Evolutionary conservation across 371 early-diverging fungal genomes (phyloP).

Genomic region (Circinella minor): DNA sequence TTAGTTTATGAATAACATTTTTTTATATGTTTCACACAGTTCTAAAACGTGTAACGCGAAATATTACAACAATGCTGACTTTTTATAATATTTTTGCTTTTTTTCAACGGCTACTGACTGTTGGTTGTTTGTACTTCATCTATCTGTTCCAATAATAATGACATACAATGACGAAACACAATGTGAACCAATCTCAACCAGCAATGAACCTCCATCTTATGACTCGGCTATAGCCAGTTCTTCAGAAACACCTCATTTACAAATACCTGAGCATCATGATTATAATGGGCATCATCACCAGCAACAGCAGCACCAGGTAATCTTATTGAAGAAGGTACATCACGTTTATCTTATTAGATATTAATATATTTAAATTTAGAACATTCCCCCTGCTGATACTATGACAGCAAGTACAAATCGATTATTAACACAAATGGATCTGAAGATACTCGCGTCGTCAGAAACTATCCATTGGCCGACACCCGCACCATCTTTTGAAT

Average conservation of each 20-base stretch:
- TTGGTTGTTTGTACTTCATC: too few relatives aligned
- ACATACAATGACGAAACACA: neutral
- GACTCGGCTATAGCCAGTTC: neutral
- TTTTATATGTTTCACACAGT: neutral
- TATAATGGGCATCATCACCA: neutral
- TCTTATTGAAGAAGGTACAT: neutral
- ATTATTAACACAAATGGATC: conserved; percentile 23
- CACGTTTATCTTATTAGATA: too few relatives aligned
- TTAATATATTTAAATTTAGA: too few relatives aligned
- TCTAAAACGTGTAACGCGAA: neutral
- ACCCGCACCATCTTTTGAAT: conserved; percentile 31
- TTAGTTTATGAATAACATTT: too few relatives aligned
- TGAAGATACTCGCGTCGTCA: conserved; percentile 26
- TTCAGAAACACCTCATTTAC: neutral
- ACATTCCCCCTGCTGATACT: too few relatives aligned
- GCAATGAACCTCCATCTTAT: conserved; percentile 3
- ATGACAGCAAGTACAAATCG: neutral
- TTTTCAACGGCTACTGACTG: neutral
- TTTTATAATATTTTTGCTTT: neutral
- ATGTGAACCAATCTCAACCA: neutral
- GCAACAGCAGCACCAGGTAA: conserved; percentile 1
- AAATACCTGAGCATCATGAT: neutral
- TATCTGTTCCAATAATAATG: neutral
- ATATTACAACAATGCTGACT: neutral
- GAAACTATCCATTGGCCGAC: conserved; percentile 22